phyloP scores from a whole-genome alignment of 495 filamentous ascomycete genomes.

The Corynascus novoguineensis region DNA sequence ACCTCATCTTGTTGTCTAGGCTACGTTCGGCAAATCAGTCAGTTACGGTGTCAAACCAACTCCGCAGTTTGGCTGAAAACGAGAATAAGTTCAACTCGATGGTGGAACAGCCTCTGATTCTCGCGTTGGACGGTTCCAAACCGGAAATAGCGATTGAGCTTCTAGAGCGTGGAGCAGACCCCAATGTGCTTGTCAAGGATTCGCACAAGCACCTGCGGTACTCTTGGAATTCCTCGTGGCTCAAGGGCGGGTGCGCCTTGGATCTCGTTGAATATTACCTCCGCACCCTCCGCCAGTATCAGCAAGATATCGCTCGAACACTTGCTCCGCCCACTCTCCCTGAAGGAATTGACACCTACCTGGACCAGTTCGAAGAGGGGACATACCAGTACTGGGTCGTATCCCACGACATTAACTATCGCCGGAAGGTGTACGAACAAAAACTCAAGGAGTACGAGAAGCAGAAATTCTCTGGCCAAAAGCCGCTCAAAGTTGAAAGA shows the following conservation, averaged over 20 bases:
- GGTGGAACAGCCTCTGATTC: slow-evolving; percentile 54
- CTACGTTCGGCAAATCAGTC: slow-evolving; percentile 36
- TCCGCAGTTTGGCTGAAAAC: slow-evolving; percentile 39
- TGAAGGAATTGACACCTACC: slow-evolving; percentile 35
- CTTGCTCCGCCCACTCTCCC: slow-evolving; percentile 14
- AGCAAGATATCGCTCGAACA: slow-evolving; percentile 26
- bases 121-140: slow-evolving; percentile 47
- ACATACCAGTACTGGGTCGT: slow-evolving; percentile 52
- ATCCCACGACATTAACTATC: slow-evolving; percentile 30
- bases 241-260: slow-evolving; percentile 44
- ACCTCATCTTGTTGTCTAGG: slow-evolving; percentile 19
- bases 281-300: slow-evolving; percentile 39
- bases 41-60: slow-evolving; percentile 13
- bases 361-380: slow-evolving; percentile 39
- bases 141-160: slow-evolving; percentile 51
- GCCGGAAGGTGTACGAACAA: slow-evolving; percentile 10
- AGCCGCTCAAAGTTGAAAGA: slow-evolving; percentile 37
- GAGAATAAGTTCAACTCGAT: slow-evolving; percentile 32
- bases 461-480: slow-evolving; percentile 19
- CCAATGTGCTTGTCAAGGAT: slow-evolving; percentile 42
- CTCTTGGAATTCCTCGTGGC: slow-evolving; percentile 10
- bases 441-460: slow-evolving; percentile 29
- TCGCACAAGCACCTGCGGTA: slow-evolving; percentile 32
- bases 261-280: slow-evolving; percentile 52
- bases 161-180: slow-evolving; percentile 53